These are phyloP conservation scores for Vitis labrusca DNA, from an alignment of 164 flowering plant genomes.

Conservation along the genomic window DNA sequence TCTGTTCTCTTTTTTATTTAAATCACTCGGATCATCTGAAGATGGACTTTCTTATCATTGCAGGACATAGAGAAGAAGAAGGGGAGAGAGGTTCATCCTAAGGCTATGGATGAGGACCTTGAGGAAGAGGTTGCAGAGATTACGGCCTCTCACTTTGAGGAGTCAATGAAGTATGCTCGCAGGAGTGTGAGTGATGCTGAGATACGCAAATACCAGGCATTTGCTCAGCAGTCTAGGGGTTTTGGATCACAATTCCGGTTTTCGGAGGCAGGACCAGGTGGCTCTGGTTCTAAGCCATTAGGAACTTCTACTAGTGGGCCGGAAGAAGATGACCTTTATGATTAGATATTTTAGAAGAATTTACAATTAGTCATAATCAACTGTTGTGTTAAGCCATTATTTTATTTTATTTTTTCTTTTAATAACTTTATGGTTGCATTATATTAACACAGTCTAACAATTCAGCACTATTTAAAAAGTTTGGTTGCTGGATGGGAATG, in stretches of 20 bases:
- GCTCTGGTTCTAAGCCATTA: constrained; percentile 22
- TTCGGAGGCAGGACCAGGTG: constrained; percentile 10
- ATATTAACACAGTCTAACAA: no score
- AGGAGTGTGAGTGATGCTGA: constrained; percentile 41
- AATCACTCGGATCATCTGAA: background rate
- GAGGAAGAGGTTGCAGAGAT: constrained; percentile 35
- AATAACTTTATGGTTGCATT: no score
- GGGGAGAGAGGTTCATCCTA: constrained; percentile 24
- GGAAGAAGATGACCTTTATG: constrained; percentile 29
- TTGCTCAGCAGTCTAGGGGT: constrained; percentile 38
- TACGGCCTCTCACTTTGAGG: constrained; percentile 32
- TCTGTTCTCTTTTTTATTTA: background rate
- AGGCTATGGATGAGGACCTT: constrained; percentile 33
- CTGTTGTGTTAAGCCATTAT: no score
- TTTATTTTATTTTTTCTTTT: no score
- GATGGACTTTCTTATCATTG: background rate
- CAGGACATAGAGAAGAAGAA: constrained; percentile 36
- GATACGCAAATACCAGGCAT: constrained; percentile 36
- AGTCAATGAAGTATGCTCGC: constrained; percentile 37
- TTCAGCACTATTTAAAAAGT: no score
- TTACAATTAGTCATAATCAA: no score
- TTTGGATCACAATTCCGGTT: constrained; percentile 32
- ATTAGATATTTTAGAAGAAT: background rate
- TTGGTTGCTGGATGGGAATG: no score
- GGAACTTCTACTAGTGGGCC: constrained; percentile 19